A percentile compares a stretch with the other conserved stretches of the same genome.
phyloP scores from a whole-genome alignment of 2,329 filamentous ascomycete species.

The Hirsutella minnesotensis region DNA sequence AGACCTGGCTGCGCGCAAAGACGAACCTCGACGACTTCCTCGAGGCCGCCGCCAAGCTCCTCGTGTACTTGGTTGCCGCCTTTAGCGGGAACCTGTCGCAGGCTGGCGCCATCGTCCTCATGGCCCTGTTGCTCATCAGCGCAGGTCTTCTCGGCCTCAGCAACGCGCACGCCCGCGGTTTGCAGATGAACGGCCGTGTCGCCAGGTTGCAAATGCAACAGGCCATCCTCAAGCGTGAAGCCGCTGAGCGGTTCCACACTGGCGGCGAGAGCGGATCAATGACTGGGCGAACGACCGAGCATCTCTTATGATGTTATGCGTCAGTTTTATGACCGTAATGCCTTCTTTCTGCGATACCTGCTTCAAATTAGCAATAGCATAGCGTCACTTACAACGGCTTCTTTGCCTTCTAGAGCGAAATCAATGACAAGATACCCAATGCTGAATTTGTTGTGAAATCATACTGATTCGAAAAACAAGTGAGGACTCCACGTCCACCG shows the following conservation, averaged over 20 bases:
- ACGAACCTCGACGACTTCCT: slow-evolving; percentile 38
- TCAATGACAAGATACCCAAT: no score
- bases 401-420: no score
- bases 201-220: slow-evolving; percentile 15
- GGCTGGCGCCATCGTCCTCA: slow-evolving; percentile 37
- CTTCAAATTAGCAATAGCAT: background rate
- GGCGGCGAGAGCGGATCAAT: slow-evolving; percentile 1
- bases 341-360: no score
- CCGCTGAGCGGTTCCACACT: background rate
- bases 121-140: slow-evolving; percentile 38
- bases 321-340: no score
- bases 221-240: background rate
- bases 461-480: no score
- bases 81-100: slow-evolving; percentile 43
- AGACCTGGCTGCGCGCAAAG: slow-evolving; percentile 41
- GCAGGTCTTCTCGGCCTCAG: slow-evolving; percentile 41
- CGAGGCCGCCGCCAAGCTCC: slow-evolving; percentile 39
- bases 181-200: slow-evolving; percentile 40
- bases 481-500: no score
- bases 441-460: no score
- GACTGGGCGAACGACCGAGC: background rate
- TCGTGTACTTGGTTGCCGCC: slow-evolving; percentile 45
- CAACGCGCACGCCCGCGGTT: slow-evolving; percentile 33
- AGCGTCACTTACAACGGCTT: background rate
- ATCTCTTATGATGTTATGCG: background rate